Evolutionary conservation across 2,329 filamentous ascomycete genomes (phyloP), one percentile per base, ranked within the genome.

Genomic region (Tolypocladium endophyticum): DNA sequence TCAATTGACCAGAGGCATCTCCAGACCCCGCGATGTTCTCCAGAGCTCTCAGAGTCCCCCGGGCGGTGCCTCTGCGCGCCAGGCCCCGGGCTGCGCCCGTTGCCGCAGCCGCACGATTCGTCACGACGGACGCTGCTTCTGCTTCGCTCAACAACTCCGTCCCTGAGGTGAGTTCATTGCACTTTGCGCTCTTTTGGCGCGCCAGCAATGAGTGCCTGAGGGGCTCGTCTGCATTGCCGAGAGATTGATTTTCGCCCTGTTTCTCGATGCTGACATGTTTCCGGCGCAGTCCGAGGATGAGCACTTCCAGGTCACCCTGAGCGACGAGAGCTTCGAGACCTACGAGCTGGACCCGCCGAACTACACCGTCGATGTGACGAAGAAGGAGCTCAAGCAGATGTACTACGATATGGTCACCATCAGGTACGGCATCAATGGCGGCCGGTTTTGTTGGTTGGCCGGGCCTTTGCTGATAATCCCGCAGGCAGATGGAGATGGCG

Each of bases 401-500:
- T 99, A 99, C 85, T 88, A 88, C 76, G 91, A 97, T 77, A 97
- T 99, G 94, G 93, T 97, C 59, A 81, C 86, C 66, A 87, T 92
- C 72, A 87, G 93, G 92, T 96, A 89, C 76, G 87, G 60, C 28
- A 35, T 30, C 14, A 35, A 23, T 14, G 23, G 20, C 50, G 12
- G 23, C 23, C 20, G 9, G 23, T 20, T 36, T 20, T 8, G 28
- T 5, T 11, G 4, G 23, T 9, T 23, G 38, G 25, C 14, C 16
- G 11, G 11, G 23, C n/a, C 53, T 58, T 60, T 64, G 59, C 71
- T 73, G 63, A 74, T 69, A 70, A 70, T 67, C 65, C 57, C 67
- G 63, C 69, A 96, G 92, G 80, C 94, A 96, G 77, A 96, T 99
- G 94, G 94, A 99, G 80, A 96, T 99, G 93, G 92, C 93, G 67